Percentiles rank a stretch among this genome's conserved stretches.
phyloP scores from a whole-genome alignment of 1,284 basidiomycete species.

The Cutaneotrichosporon sp. region DNA sequence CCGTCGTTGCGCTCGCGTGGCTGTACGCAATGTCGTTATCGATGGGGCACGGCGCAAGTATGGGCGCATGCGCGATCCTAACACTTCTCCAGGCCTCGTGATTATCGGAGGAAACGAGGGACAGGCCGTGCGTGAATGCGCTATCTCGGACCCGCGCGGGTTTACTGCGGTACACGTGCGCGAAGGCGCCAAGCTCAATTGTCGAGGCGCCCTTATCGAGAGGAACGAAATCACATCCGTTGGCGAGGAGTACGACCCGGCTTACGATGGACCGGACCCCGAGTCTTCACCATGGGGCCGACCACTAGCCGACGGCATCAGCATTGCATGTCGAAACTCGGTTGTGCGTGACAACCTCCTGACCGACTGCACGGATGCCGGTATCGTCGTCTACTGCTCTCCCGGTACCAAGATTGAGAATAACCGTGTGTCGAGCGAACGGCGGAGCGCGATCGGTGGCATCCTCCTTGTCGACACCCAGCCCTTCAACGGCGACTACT shows the following conservation, averaged over 20 bases:
- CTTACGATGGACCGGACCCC: conserved; percentile 51
- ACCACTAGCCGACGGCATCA: conserved; percentile 52
- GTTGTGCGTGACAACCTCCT: conserved; percentile 49
- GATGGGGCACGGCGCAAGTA: conserved; percentile 48
- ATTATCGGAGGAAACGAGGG: conserved; percentile 53
- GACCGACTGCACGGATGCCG: conserved; percentile 51
- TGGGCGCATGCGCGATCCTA: conserved; percentile 37
- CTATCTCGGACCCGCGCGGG: conserved; percentile 48
- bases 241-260: conserved; percentile 52
- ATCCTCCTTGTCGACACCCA: conserved; percentile 55
- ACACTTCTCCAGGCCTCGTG: conserved; percentile 41
- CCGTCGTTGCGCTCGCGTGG: conserved; percentile 51
- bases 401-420: conserved; percentile 51
- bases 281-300: conserved; percentile 49
- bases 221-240: conserved; percentile 52
- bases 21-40: conserved; percentile 46
- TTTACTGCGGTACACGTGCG: conserved; percentile 53
- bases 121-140: conserved; percentile 42
- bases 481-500: conserved; percentile 54
- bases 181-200: conserved; percentile 52
- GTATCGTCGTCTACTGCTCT: conserved; percentile 55
- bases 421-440: conserved; percentile 50
- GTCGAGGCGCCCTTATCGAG: conserved; percentile 47
- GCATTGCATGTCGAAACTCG: conserved; percentile 50
- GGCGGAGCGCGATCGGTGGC: conserved; percentile 51